These are phyloP conservation scores for Erigeron canadensis DNA, from an alignment of 129 eudicot species.

Conservation along the genomic window DNA sequence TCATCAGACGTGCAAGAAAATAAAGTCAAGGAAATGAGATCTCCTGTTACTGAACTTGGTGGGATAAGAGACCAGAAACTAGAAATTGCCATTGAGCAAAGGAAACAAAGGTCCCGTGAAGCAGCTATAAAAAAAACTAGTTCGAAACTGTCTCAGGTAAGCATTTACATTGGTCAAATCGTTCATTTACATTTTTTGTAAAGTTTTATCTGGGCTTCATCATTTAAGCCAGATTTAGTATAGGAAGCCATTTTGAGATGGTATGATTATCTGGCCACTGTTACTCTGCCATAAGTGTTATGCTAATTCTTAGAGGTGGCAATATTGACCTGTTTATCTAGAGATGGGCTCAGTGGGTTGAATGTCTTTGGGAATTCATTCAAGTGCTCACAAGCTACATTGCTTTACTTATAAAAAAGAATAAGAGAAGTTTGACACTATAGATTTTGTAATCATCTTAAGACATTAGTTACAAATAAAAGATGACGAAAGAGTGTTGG, in stretches of 20 bases:
- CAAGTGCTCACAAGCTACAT: background rate
- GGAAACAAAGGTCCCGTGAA: conserved; percentile 52
- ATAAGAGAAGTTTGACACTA: background rate
- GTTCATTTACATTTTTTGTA: background rate
- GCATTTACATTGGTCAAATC: conserved; percentile 21
- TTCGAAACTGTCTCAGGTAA: conserved; percentile 68
- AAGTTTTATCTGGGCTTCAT: background rate
- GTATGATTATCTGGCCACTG: background rate
- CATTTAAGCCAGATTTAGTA: background rate
- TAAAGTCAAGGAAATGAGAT: conserved; percentile 17
- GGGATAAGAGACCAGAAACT: conserved; percentile 33
- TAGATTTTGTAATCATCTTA: background rate
- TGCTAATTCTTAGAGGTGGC: conserved; percentile 5
- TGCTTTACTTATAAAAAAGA: background rate
- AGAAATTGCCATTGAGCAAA: conserved; percentile 38
- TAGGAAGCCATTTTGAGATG: background rate
- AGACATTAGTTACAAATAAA: background rate
- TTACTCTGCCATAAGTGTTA: conserved; percentile 1
- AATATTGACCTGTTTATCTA: background rate
- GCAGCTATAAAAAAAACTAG: conserved; percentile 50
- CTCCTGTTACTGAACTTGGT: conserved; percentile 31
- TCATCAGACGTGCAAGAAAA: conserved; percentile 26
- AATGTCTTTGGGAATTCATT: background rate
- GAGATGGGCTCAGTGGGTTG: background rate
- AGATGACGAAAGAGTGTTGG: conserved; percentile 10